Evolutionary conservation across 306 rosid species (phyloP).

Genomic region (Alnus glutinosa): DNA sequence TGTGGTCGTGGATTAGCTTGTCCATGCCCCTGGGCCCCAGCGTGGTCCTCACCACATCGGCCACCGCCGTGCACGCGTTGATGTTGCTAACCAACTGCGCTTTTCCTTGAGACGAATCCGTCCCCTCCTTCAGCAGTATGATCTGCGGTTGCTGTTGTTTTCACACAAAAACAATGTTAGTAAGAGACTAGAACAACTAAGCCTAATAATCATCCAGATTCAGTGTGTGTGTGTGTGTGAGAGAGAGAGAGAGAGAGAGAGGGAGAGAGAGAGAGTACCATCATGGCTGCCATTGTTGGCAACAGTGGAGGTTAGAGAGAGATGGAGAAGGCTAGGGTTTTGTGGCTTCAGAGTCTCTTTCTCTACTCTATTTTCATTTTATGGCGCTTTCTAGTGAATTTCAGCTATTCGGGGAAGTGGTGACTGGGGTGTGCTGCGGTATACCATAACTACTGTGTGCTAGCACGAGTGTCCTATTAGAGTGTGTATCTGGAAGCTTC

Average conservation of each 20-base stretch:
- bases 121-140: conserved; percentile 92
- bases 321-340: conserved; percentile 48
- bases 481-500: too few relatives aligned
- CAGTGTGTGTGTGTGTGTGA: neutral
- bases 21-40: conserved; percentile 98
- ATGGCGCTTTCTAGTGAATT: conserved; percentile 4
- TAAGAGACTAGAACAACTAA: neutral
- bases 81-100: conserved; percentile 92
- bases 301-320: conserved; percentile 13
- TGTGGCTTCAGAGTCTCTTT: neutral
- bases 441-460: neutral
- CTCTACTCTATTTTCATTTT: conserved; percentile 16
- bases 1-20: conserved; percentile 92
- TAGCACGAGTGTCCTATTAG: neutral
- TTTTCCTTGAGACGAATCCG: conserved; percentile 96
- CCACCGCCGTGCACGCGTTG: conserved; percentile 92
- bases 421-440: neutral
- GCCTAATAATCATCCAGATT: neutral
- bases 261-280: conserved; percentile 46
- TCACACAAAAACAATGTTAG: conserved; percentile 20
- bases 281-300: conserved; percentile 81
- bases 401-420: neutral
- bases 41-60: conserved; percentile 90
- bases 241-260: neutral
- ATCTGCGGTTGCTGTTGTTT: conserved; percentile 93